Evolutionary conservation across 163 green algal species (phyloP), one percentile per base, ranked within the genome.

Genomic region (Chloromonas sp.): DNA sequence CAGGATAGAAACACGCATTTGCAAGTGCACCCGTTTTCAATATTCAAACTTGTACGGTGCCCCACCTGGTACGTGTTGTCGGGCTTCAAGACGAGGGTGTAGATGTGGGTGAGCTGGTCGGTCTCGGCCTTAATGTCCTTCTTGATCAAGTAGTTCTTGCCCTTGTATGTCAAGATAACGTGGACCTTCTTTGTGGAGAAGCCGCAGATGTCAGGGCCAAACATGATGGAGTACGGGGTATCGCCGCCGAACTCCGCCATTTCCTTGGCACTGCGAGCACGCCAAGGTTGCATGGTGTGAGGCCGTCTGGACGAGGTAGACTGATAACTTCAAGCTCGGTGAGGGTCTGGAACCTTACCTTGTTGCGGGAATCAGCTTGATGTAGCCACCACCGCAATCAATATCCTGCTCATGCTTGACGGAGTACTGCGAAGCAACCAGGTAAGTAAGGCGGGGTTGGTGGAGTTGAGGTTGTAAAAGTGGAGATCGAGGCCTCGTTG

Each of bases 191-290:
- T 91, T 14, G 93, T 98, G 61, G 85, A 87, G 85, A 90, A 93
- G 79, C 95, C 95, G 90, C 95, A 98, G 84, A 98, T 95, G 83
- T 98, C 95, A 0, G 95, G 95, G 83, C 95, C 95, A 82, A 98
- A 98, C 95, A 98, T 98, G 89, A 98, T 94, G 77, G 89, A 92
- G 92, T 98, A 98, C 2, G 92, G 90, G 14, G 94, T 98, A n/a
- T 97, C 94, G 14, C 95, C 95, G 71, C 91, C 90, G 85, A 98
- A 97, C 61, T 85, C 79, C 60, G 91, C 90, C 92, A 96, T 95
- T 82, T 98, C 84, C 81, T 87, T 81, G 77, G 89, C 89, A 83
- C 91, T 95, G 71, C 71, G 11, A 14, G 66, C 66, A 74, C 66
- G 66, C 36, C 36, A 36, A 36, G 36, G 36, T 36, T 36, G 36